Conservation (phyloP, 805 yeast species). For the Diddensiella transvaalensis region DNA sequence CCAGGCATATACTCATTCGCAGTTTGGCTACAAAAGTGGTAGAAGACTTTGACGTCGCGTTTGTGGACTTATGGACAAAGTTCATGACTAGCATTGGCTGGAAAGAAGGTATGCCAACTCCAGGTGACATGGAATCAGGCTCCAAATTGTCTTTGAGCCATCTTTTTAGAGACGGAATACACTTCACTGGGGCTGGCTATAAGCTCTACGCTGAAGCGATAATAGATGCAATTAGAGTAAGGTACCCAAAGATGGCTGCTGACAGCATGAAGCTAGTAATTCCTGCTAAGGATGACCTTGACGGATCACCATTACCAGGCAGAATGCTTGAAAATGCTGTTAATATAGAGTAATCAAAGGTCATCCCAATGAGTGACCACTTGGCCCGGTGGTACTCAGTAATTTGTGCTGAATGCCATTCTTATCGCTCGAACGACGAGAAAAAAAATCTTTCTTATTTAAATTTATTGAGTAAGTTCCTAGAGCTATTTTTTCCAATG, state of each 20-base stretch:
- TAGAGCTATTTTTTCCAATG: no score
- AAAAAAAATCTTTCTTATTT: no score
- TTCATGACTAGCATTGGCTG: slow-evolving; percentile 43
- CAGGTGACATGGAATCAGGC: slow-evolving; percentile 13
- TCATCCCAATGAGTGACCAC: no score
- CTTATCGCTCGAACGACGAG: no score
- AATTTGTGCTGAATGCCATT: no score
- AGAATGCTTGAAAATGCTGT: neutral
- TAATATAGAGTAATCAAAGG: no score
- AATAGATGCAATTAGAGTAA: slow-evolving; percentile 35
- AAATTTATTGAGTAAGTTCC: no score
- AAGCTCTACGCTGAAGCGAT: slow-evolving; percentile 44
- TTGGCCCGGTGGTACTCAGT: no score
- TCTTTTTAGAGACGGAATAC: slow-evolving; percentile 55
- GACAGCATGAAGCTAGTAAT: neutral
- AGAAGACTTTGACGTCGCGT: slow-evolving; percentile 45
- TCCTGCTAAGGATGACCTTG: slow-evolving; percentile 2
- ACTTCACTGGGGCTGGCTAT: slow-evolving; percentile 54
- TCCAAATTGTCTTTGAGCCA: slow-evolving; percentile 13
- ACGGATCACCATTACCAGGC: neutral
- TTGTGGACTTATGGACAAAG: slow-evolving; percentile 50
- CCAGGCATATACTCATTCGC: slow-evolving; percentile 46
- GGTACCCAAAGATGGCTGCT: slow-evolving; percentile 48
- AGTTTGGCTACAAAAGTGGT: slow-evolving; percentile 49
- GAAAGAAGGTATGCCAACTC: slow-evolving; percentile 32